Evolutionary conservation across 2,329 filamentous ascomycete genomes (phyloP).

Genomic region (Kalaharituber pfeilii): DNA sequence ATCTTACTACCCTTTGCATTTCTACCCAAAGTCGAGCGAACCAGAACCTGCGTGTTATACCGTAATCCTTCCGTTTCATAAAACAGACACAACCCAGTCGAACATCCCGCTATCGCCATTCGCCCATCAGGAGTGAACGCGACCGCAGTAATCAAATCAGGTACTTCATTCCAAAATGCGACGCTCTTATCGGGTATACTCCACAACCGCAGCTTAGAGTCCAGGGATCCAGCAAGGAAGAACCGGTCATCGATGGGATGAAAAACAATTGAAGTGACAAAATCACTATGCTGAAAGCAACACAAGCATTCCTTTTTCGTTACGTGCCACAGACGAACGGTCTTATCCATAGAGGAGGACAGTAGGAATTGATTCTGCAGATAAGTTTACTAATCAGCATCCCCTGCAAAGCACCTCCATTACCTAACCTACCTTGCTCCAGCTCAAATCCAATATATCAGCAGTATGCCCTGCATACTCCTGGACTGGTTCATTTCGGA

Average conservation of each 20-base stretch:
- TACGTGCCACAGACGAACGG: slow-evolving; percentile 83
- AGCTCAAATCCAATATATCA: slow-evolving; percentile 79
- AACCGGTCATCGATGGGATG: slow-evolving; percentile 92
- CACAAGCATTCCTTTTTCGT: slow-evolving; percentile 72
- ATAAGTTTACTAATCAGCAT: background rate
- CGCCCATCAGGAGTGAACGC: slow-evolving; percentile 86
- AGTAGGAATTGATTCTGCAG: slow-evolving; percentile 71
- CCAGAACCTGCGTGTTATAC: slow-evolving; percentile 68
- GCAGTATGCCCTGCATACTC: slow-evolving; percentile 72
- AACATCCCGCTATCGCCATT: slow-evolving; percentile 69
- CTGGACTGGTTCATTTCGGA: slow-evolving; percentile 56
- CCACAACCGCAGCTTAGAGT: slow-evolving; percentile 78
- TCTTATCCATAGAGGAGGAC: slow-evolving; percentile 96
- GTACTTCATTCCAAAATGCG: slow-evolving; percentile 57
- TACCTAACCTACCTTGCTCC: slow-evolving; percentile 59
- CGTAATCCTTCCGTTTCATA: slow-evolving; percentile 86
- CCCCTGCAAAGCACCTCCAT: too few species aligned
- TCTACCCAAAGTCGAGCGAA: slow-evolving; percentile 78
- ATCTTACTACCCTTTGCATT: slow-evolving; percentile 97
- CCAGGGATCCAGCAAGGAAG: slow-evolving; percentile 83
- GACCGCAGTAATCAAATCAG: slow-evolving; percentile 85
- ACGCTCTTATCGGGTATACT: slow-evolving; percentile 94
- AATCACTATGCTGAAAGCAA: slow-evolving; percentile 85
- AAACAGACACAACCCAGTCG: slow-evolving; percentile 73
- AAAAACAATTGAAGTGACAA: slow-evolving; percentile 87